phyloP scores from a whole-genome alignment of 148 eudicot species.

The Camellia sinensis region DNA sequence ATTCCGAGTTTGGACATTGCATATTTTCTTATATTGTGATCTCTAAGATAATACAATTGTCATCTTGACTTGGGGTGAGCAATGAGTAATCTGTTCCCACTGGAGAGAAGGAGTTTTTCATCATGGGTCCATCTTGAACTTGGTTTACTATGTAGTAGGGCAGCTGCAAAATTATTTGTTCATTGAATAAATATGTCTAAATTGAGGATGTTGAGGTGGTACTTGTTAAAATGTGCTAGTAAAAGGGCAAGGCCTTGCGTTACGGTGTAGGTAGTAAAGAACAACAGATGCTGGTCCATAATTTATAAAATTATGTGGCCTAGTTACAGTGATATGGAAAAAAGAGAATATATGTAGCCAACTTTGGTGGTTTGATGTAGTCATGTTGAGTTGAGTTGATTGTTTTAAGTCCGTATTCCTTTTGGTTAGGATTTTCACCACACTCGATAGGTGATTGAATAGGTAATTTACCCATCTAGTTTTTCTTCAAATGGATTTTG shows the following conservation, averaged over 20 bases:
- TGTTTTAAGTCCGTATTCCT: not conserved
- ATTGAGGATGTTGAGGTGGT: not conserved
- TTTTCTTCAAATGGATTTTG: too few relatives aligned
- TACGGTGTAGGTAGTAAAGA: not conserved
- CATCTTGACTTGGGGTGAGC: not conserved
- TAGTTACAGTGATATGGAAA: not conserved
- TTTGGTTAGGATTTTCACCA: too few relatives aligned
- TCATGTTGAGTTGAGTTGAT: not conserved
- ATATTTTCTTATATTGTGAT: not conserved
- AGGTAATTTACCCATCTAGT: too few relatives aligned
- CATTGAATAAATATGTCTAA: not conserved
- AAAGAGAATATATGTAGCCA: not conserved
- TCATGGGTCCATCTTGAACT: not conserved
- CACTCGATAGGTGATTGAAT: too few relatives aligned
- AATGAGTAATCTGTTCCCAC: not conserved
- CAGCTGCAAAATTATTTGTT: not conserved
- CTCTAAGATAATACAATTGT: not conserved
- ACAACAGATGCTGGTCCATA: not conserved
- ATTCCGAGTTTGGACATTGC: too few relatives aligned
- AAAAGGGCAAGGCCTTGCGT: not conserved
- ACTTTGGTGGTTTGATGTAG: not conserved
- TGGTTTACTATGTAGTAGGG: not conserved
- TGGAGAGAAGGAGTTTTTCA: not conserved
- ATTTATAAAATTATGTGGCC: not conserved
- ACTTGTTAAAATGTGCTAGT: not conserved